phyloP scores from a whole-genome alignment of 805 yeast species.

The Scheffersomyces amazonensis region DNA sequence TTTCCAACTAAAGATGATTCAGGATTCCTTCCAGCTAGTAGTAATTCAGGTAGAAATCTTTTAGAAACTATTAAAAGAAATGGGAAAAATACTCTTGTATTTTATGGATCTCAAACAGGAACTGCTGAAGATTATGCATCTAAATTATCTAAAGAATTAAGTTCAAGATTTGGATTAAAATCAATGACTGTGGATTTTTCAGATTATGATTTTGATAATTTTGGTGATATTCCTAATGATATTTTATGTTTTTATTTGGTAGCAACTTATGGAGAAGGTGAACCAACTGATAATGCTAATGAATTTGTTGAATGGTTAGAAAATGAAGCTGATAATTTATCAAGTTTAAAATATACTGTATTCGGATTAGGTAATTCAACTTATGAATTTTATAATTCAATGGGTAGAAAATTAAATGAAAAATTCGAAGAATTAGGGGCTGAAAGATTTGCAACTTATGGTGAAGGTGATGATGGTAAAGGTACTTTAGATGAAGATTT shows the following conservation, averaged over 20 bases:
- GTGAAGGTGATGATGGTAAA: slow-evolving; percentile 93
- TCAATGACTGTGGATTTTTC: slow-evolving; percentile 87
- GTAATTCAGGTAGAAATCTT: slow-evolving; percentile 16
- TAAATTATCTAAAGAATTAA: slow-evolving; percentile 85
- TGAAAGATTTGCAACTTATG: slow-evolving; percentile 66
- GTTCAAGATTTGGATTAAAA: slow-evolving; percentile 73
- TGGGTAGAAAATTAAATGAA: slow-evolving; percentile 60
- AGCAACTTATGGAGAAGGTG: slow-evolving; percentile 98
- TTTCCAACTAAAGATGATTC: slow-evolving; percentile 24
- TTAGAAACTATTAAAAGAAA: slow-evolving; percentile 55
- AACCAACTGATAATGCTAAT: slow-evolving; percentile 93
- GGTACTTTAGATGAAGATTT: slow-evolving; percentile 96
- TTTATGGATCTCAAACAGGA: slow-evolving; percentile 96
- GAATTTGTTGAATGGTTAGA: slow-evolving; percentile 71
- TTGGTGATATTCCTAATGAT: slow-evolving; percentile 60
- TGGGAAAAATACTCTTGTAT: slow-evolving; percentile 72
- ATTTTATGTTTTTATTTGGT: slow-evolving; percentile 65
- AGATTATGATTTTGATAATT: slow-evolving; percentile 78
- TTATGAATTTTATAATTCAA: slow-evolving; percentile 86
- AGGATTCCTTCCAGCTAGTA: slow-evolving; percentile 1
- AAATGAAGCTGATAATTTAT: slow-evolving; percentile 52
- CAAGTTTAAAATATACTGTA: slow-evolving; percentile 62
- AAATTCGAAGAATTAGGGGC: slow-evolving; percentile 65
- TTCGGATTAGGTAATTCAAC: slow-evolving; percentile 96
- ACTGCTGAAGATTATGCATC: slow-evolving; percentile 97